Base-by-base conservation (phyloP, 306 rosid genomes). In the Canavalia gladiata region DNA sequence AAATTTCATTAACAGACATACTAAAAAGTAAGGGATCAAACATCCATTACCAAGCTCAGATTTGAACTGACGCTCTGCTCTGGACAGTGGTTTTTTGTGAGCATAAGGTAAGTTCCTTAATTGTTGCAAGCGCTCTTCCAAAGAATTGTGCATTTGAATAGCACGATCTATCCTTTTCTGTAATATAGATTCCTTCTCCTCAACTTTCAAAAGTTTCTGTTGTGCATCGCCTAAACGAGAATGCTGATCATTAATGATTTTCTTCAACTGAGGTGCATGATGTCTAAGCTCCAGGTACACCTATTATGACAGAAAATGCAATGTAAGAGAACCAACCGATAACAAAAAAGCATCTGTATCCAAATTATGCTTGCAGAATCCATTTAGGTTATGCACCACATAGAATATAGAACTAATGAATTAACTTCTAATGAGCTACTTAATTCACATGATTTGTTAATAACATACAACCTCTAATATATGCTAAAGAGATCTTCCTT, bases 211-310 rank as follows among this genome's bases (percentile, higher is more conserved):
- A 59, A 96, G 91, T 76, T 87, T 92, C 73, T 87, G 82, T 28
- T 86, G 87, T 51, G 92, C 91, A 43, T 82, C 89, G 2, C 83
- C 87, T 64, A 92, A 81, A 47, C 92, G 92, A 77, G 89, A 77
- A 80, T 88, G 94, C 74, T 93, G 97, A 66, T 92, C 92, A 10
- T 83, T 88, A 72, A 90, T 86, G 80, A 93, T 82, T 87, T 88
- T 89, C 85, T 89, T 96, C 91, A 96, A 81, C 75, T 86, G 92
- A 60, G 97, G 94, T 58, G 93, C 98, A 35, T 93, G 98, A 85
- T 92, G 97, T 91, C 86, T 87, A 67, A 96, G 89, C 83, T 93
- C 97, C 74, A 93, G 90, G 87, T 87, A 85, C 76, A 92, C 98
- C 98, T 95, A 67, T 62, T 65, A 28, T 76, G 64, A 33, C 12